phyloP scores from a whole-genome alignment of 2,329 filamentous ascomycete genomes.

The Colletotrichum godetiae region DNA sequence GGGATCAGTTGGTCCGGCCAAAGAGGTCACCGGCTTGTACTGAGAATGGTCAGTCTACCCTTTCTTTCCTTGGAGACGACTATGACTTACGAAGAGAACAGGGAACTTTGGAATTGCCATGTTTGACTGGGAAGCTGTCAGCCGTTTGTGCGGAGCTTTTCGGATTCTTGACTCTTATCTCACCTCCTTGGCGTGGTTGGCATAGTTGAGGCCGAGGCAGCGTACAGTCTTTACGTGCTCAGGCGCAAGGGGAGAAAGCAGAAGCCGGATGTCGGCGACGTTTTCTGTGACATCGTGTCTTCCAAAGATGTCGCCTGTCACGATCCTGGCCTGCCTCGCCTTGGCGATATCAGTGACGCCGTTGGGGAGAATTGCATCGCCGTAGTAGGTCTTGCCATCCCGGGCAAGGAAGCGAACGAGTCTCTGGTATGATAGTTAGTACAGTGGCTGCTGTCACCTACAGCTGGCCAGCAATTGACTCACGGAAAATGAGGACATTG shows the following conservation, averaged over 20 bases:
- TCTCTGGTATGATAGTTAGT: conserved; percentile 57
- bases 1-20: conserved; percentile 72
- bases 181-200: conserved; percentile 75
- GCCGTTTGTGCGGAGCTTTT: not conserved
- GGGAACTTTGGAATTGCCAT: conserved; percentile 78
- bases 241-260: conserved; percentile 73
- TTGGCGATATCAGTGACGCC: conserved; percentile 71
- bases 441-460: not conserved
- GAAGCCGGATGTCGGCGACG: conserved; percentile 62
- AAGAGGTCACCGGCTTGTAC: conserved; percentile 76
- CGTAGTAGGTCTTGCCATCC: conserved; percentile 77
- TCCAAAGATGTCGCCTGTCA: conserved; percentile 75
- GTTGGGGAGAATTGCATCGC: conserved; percentile 76
- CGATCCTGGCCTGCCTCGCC: conserved; percentile 69
- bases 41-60: conserved; percentile 37
- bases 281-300: conserved; percentile 72
- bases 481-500: conserved; percentile 54
- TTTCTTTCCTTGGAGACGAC: too few relatives aligned
- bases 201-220: conserved; percentile 79
- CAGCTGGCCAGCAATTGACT: conserved; percentile 37
- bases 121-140: conserved; percentile 57
- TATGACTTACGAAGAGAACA: conserved; percentile 71
- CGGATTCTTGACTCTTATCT: not conserved
- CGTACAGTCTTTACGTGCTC: conserved; percentile 74
- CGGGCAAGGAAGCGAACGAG: conserved; percentile 79